These are phyloP conservation scores for Trichoderma arundinaceum DNA, from an alignment of 2,329 filamentous ascomycete genomes.

Conservation along the genomic window DNA sequence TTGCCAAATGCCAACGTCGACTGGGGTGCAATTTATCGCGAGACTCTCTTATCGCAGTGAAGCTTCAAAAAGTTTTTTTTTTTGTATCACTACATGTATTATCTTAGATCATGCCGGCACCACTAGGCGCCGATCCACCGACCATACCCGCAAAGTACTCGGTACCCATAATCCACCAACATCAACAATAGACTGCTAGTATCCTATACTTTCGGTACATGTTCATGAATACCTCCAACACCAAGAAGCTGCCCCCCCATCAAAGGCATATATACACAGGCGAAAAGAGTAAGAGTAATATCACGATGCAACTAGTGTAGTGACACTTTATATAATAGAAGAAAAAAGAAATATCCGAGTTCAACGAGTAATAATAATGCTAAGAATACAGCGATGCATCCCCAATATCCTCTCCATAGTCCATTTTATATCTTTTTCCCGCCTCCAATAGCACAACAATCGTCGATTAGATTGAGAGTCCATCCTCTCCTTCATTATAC, in stretches of 20 bases:
- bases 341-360: conserved; percentile 8
- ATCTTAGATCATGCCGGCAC: conserved; percentile 23
- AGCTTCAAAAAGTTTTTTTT: conserved; percentile 27
- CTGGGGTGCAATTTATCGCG: not conserved
- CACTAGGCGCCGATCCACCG: conserved; percentile 27
- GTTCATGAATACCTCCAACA: not conserved
- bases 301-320: not conserved
- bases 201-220: not conserved
- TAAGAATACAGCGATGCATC: conserved; percentile 28
- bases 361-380: conserved; percentile 25
- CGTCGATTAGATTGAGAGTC: conserved; percentile 16
- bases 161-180: not conserved
- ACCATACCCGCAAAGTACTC: not conserved
- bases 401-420: conserved; percentile 14
- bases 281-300: not conserved
- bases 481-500: conserved; percentile 29
- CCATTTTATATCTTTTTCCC: conserved; percentile 26
- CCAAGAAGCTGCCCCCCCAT: too few relatives aligned
- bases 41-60: conserved; percentile 12
- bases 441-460: conserved; percentile 6
- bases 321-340: not conserved
- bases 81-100: not conserved
- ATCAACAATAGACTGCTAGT: not conserved
- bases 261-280: not conserved
- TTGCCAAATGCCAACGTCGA: not conserved